phyloP scores from a whole-genome alignment of 2,329 filamentous ascomycete genomes.

The Ceratocystis eucalypticola region DNA sequence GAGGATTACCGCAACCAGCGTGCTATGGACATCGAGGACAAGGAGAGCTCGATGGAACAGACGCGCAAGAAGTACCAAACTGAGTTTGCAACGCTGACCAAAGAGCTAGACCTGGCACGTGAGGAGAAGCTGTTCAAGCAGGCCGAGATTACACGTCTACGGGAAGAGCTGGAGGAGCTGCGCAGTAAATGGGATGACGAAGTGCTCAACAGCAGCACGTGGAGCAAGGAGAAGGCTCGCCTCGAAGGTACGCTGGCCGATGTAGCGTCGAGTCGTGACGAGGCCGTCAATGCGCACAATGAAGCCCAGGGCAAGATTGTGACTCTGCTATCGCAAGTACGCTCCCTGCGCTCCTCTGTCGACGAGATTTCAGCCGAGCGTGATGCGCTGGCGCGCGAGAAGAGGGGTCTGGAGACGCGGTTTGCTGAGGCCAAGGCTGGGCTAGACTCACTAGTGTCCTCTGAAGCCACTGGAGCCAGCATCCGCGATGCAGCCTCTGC shows the following conservation, averaged over 20 bases:
- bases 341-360: conserved; percentile 65
- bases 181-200: conserved; percentile 97
- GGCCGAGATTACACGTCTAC: conserved; percentile 70
- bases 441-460: conserved; percentile 63
- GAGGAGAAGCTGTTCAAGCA: conserved; percentile 80
- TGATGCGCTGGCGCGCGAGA: conserved; percentile 74
- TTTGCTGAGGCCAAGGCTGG: conserved; percentile 77
- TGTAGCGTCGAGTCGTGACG: conserved; percentile 79
- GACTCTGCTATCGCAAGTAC: conserved; percentile 76
- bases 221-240: conserved; percentile 93
- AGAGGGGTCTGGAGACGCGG: conserved; percentile 73
- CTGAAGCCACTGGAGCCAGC: conserved; percentile 66
- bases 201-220: conserved; percentile 91
- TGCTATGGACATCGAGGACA: conserved; percentile 93
- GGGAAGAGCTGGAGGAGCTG: conserved; percentile 92
- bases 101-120: conserved; percentile 84
- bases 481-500: conserved; percentile 79
- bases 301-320: conserved; percentile 92
- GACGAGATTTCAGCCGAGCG: conserved; percentile 79
- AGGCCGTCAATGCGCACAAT: conserved; percentile 84
- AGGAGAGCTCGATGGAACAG: conserved; percentile 90
- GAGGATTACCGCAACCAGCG: conserved; percentile 94
- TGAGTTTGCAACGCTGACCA: conserved; percentile 77
- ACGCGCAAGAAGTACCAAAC: conserved; percentile 94
- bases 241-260: conserved; percentile 82